Evolutionary conservation across 2,329 filamentous ascomycete species (phyloP).

Genomic region (Clonostachys sp.): DNA sequence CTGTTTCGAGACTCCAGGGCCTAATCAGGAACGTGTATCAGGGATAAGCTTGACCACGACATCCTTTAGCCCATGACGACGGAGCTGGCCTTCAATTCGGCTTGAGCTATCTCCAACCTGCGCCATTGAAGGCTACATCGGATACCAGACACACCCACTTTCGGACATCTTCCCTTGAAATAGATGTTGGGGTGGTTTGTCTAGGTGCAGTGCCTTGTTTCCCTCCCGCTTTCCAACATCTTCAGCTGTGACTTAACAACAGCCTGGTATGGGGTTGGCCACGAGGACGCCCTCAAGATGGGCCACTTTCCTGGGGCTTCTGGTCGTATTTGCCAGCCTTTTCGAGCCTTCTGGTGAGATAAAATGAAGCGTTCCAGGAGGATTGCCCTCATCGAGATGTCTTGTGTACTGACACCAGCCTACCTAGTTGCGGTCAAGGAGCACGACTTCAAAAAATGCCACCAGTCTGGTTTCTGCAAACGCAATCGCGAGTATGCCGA

Average conservation of each 20-base stretch:
- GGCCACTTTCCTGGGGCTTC: slow-evolving; percentile 58
- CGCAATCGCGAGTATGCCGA: slow-evolving; percentile 91
- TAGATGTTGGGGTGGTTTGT: neutral
- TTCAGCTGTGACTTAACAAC: too few species aligned
- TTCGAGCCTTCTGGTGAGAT: slow-evolving; percentile 61
- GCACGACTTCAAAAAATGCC: slow-evolving; percentile 94
- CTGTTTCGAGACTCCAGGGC: too few species aligned
- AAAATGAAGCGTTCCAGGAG: neutral
- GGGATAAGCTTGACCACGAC: too few species aligned
- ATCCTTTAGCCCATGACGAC: too few species aligned
- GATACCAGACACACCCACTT: too few species aligned
- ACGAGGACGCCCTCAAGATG: slow-evolving; percentile 54
- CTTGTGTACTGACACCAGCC: too few species aligned
- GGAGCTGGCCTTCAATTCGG: too few species aligned
- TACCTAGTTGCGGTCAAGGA: slow-evolving; percentile 83
- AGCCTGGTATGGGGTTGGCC: slow-evolving; percentile 40
- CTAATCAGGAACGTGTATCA: too few species aligned
- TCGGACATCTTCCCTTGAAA: neutral
- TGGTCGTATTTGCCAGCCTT: slow-evolving; percentile 54
- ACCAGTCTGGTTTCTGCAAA: slow-evolving; percentile 95
- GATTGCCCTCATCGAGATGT: neutral
- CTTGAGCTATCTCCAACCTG: too few species aligned
- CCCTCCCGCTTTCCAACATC: too few species aligned
- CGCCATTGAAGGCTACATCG: too few species aligned
- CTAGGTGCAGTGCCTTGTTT: slow-evolving; percentile 5